phyloP scores from a whole-genome alignment of 2,329 filamentous ascomycete genomes.

The Stagonosporopsis chrysanthemi region DNA sequence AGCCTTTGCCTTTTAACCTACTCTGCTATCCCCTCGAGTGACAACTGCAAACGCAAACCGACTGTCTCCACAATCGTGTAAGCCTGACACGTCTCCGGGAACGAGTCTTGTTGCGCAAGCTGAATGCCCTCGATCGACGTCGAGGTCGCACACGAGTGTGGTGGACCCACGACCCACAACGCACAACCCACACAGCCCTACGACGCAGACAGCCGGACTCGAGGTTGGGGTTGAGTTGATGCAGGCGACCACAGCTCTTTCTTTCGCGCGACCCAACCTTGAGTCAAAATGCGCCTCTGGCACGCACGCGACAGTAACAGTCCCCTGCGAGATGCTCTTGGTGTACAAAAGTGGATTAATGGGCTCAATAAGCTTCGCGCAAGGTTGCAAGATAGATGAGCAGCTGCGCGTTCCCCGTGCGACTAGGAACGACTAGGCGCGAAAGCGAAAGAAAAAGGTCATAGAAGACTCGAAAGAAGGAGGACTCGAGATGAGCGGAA shows the following conservation, averaged over 20 bases:
- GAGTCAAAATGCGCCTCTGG: neutral
- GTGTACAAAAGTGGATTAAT: constrained; percentile 1
- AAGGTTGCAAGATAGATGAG: neutral
- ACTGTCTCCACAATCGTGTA: constrained; percentile 1
- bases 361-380: constrained; percentile 1
- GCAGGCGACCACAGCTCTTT: constrained; percentile 9
- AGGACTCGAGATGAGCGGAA: constrained; percentile 27
- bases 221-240: constrained; percentile 10
- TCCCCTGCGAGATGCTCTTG: neutral
- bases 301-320: neutral
- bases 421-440: neutral
- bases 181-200: constrained; percentile 1
- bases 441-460: neutral
- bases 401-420: neutral
- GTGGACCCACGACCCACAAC: constrained; percentile 1
- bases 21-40: neutral
- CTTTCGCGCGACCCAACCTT: constrained; percentile 1
- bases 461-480: constrained; percentile 1
- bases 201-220: constrained; percentile 9
- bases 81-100: neutral
- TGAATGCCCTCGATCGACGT: constrained; percentile 1
- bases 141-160: constrained; percentile 9
- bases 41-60: neutral
- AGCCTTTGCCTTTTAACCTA: constrained; percentile 1
- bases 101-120: neutral